Conservation (phyloP, 75 land plant genomes). For the Cunninghamia lanceolata region DNA sequence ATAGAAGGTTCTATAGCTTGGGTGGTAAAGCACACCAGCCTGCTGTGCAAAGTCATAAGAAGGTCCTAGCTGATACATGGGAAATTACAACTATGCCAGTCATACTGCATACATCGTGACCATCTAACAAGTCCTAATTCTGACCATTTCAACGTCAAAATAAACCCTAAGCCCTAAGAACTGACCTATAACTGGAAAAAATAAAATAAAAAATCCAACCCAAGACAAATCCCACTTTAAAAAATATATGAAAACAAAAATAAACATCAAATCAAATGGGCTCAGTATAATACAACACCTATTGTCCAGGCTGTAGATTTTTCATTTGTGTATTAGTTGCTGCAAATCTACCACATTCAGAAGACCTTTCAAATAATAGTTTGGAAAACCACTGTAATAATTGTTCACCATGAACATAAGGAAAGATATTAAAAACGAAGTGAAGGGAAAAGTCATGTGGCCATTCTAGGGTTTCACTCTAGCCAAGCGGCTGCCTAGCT, state of each 20-base stretch:
- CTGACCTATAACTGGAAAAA: not conserved
- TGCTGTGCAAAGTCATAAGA: not conserved
- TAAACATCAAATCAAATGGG: not conserved
- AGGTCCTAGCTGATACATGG: not conserved
- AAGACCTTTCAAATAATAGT: not conserved
- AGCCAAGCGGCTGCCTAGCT: no score
- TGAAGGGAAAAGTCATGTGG: no score
- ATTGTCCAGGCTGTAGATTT: not conserved
- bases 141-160: not conserved
- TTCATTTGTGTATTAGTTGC: not conserved
- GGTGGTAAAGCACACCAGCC: not conserved
- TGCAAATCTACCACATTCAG: not conserved
- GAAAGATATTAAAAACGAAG: no score
- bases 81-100: not conserved
- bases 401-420: no score
- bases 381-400: not conserved
- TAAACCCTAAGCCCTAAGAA: not conserved
- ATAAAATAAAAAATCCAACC: not conserved
- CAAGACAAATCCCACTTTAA: not conserved
- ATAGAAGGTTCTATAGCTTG: not conserved
- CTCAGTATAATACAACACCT: not conserved
- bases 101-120: not conserved
- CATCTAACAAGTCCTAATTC: not conserved
- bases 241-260: not conserved
- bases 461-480: no score